phyloP scores from a whole-genome alignment of 371 early-diverging fungal species.

The Gilbertella persicaria region DNA sequence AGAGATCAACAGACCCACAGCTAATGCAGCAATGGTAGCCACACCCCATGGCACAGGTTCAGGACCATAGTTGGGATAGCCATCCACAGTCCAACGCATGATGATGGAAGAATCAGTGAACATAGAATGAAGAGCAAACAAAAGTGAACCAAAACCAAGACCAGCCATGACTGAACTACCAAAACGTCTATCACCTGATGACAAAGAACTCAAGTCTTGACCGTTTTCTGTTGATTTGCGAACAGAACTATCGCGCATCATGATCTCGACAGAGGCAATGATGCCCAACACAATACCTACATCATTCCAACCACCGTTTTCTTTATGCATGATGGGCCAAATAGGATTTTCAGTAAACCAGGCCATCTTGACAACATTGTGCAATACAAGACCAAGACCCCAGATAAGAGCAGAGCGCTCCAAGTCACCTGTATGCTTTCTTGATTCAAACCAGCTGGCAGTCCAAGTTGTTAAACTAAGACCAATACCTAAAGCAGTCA shows the following conservation, averaged over 20 bases:
- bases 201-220: slow-evolving; percentile 1
- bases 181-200: not conserved
- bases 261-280: slow-evolving; percentile 57
- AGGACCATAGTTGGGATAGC: slow-evolving; percentile 78
- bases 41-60: slow-evolving; percentile 78
- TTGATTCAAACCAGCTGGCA: slow-evolving; percentile 60
- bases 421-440: slow-evolving; percentile 51
- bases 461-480: slow-evolving; percentile 61
- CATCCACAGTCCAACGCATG: slow-evolving; percentile 75
- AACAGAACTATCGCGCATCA: slow-evolving; percentile 42
- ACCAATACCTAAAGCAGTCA: slow-evolving; percentile 62
- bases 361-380: slow-evolving; percentile 71
- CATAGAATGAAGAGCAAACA: slow-evolving; percentile 77
- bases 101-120: slow-evolving; percentile 75
- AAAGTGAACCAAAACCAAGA: slow-evolving; percentile 64
- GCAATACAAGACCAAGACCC: slow-evolving; percentile 68
- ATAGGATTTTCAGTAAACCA: slow-evolving; percentile 82
- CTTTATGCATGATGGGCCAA: slow-evolving; percentile 78
- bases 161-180: slow-evolving; percentile 57
- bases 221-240: slow-evolving; percentile 5
- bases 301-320: slow-evolving; percentile 72
- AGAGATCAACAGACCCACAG: slow-evolving; percentile 56
- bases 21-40: slow-evolving; percentile 64
- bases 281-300: slow-evolving; percentile 64
- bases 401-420: slow-evolving; percentile 67